Base-by-base conservation (phyloP, 2,329 filamentous ascomycete species). In the Aphanoascus verrucosus region DNA sequence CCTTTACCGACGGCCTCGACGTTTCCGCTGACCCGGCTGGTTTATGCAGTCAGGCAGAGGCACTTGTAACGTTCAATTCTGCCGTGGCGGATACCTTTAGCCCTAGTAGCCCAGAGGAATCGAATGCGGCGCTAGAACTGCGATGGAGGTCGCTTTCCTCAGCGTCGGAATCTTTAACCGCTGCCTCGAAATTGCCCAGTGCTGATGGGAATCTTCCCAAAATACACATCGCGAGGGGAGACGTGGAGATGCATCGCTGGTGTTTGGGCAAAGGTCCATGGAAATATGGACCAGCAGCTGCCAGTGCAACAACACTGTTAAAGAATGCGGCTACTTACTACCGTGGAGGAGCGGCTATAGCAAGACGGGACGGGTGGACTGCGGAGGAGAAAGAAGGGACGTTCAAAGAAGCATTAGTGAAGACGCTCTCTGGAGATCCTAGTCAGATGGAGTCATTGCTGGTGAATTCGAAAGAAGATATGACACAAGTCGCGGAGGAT, bases 301-400 rank as follows among this genome's bases (percentile, higher is more conserved):
- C 72, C 46, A 75, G 77, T 60, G 68, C 65, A 3, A 59, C 66
- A 5, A 75, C 72, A 2, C 65, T 82, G 11, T 62, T 79, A 37
- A 74, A 73, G 52, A 82, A 82, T 58, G 77, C 79, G 1, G 74
- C 76, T 56, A 78, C 74, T 4, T 82, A 78, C 60, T 82, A 80
- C 59, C 73, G 76, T 17, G 78, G 79, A 38, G 78, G 77, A 11
- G 68, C 68, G 37, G 68, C 67, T 35, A 57, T 72, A 6, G 69
- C 69, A 3, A 63, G 62, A 31, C 64, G 68, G 49, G 69, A 70
- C 38, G 74, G 73, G 12, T 68, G 70, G 6, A 56, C 47, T 2
- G 71, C 74, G 20, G 72, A 74, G 57, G 66, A 68, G 43, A 64
- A 63, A 17, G 73, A 74, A 49, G 75, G 70, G 17, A 66, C 68